phyloP scores from a whole-genome alignment of 83 land plant genomes.

The Diphasiastrum complanatum region DNA sequence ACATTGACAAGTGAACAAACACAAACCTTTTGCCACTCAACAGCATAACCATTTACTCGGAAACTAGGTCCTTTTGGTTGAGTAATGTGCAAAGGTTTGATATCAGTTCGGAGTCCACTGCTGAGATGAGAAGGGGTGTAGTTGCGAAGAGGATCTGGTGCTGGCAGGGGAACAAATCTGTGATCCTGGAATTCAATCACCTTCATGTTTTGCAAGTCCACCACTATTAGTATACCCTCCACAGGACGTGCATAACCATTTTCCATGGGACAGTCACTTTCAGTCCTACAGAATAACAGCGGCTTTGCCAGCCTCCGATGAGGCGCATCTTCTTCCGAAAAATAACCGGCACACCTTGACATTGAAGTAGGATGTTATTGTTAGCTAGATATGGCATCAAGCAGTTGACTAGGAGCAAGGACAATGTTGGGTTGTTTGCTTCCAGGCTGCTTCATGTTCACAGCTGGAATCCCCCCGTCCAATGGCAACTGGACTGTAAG shows the following conservation, averaged over 20 bases:
- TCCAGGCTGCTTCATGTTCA: no score
- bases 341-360: conserved; percentile 93
- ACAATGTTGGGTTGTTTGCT: no score
- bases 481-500: no score
- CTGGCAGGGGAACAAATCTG: conserved; percentile 82
- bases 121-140: conserved; percentile 86
- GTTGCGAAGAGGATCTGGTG: conserved; percentile 93
- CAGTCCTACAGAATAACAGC: conserved; percentile 90
- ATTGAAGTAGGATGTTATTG: no score
- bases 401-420: no score
- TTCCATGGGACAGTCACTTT: conserved; percentile 97
- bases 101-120: conserved; percentile 86
- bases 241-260: conserved; percentile 99
- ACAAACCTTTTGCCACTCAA: conserved; percentile 96
- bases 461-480: no score
- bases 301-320: conserved; percentile 90
- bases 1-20: not conserved
- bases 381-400: no score
- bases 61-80: conserved; percentile 99
- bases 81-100: conserved; percentile 80
- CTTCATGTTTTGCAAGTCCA: conserved; percentile 90
- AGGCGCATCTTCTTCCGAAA: conserved; percentile 83
- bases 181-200: conserved; percentile 88
- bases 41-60: conserved; percentile 78
- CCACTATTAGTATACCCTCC: conserved; percentile 84